These are phyloP conservation scores for Sugiyamaella marilandica DNA, from an alignment of 805 yeast species.

Conservation along the genomic window DNA sequence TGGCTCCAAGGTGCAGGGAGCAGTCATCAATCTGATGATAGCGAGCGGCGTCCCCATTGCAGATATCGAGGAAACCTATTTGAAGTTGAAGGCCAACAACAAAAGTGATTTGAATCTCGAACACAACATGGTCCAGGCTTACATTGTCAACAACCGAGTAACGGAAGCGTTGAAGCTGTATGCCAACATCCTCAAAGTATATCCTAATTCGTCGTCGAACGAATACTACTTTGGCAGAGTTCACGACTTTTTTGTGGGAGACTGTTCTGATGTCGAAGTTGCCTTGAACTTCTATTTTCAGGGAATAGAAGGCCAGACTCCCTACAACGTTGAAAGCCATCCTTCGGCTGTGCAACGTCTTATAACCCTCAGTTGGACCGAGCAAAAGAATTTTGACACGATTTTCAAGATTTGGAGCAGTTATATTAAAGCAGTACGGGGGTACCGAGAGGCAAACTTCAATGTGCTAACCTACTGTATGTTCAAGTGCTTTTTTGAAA, in stretches of 20 bases:
- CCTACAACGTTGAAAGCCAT: conserved; percentile 65
- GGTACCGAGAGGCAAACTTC: conserved; percentile 12
- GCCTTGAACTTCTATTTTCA: conserved; percentile 72
- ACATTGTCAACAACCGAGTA: conserved; percentile 59
- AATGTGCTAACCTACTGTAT: conserved; percentile 64
- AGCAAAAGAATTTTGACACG: conserved; percentile 51
- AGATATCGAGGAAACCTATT: conserved; percentile 20
- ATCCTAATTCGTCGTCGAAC: conserved; percentile 40
- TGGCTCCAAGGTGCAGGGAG: conserved; percentile 20
- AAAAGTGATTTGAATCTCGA: conserved; percentile 40
- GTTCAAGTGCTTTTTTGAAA: conserved; percentile 61
- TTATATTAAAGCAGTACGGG: conserved; percentile 44
- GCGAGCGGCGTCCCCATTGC: conserved; percentile 18
- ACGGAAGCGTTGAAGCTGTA: conserved; percentile 61
- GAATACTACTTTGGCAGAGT: conserved; percentile 47
- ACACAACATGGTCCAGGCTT: conserved; percentile 70
- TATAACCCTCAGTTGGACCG: conserved; percentile 47
- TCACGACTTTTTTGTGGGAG: conserved; percentile 74
- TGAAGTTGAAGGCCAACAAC: conserved; percentile 2
- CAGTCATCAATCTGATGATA: conserved; percentile 19
- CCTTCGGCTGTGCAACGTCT: conserved; percentile 67
- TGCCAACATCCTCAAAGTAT: conserved; percentile 30
- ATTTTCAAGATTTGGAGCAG: conserved; percentile 39
- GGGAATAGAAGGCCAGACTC: conserved; percentile 64
- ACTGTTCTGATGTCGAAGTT: conserved; percentile 63